Percentiles rank a stretch among this genome's conserved stretches.
Conservation (phyloP, 805 yeast genomes). For the Suhomyces sp. region DNA sequence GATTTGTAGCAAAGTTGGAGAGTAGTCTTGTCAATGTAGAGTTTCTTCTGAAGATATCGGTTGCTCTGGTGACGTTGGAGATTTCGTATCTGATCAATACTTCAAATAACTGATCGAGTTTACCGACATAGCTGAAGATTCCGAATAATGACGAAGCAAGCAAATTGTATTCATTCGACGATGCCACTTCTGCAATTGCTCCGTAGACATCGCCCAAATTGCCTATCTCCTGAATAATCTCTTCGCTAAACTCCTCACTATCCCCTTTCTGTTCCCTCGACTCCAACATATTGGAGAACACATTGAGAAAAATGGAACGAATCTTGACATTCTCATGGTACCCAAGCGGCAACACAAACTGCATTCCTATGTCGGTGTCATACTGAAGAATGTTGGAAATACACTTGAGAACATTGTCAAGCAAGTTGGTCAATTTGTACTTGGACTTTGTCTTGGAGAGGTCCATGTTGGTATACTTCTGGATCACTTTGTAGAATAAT, state of each 20-base stretch:
- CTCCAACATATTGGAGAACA: conserved; percentile 63
- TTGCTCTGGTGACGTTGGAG: conserved; percentile 52
- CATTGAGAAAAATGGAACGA: conserved; percentile 70
- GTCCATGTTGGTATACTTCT: conserved; percentile 36
- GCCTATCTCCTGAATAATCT: conserved; percentile 22
- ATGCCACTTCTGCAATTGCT: conserved; percentile 58
- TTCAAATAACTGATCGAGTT: conserved; percentile 46
- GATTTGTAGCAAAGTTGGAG: conserved; percentile 65
- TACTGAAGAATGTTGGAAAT: conserved; percentile 67
- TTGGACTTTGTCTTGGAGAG: conserved; percentile 24
- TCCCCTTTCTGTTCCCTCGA: conserved; percentile 21
- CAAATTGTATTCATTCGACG: conserved; percentile 66
- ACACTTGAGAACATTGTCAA: conserved; percentile 62
- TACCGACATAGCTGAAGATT: conserved; percentile 42
- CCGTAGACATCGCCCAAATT: conserved; percentile 44
- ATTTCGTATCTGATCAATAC: conserved; percentile 63
- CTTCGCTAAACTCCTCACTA: conserved; percentile 29
- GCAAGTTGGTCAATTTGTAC: conserved; percentile 55
- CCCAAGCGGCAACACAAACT: conserved; percentile 74
- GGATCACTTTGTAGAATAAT: conserved; percentile 51
- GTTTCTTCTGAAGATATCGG: conserved; percentile 76
- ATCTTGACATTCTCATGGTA: conserved; percentile 65
- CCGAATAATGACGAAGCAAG: conserved; percentile 64
- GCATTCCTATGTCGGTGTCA: conserved; percentile 74
- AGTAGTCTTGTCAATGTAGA: conserved; percentile 77